Conservation (phyloP, 148 eudicot genomes). For the Rhododendron williamsianum region DNA sequence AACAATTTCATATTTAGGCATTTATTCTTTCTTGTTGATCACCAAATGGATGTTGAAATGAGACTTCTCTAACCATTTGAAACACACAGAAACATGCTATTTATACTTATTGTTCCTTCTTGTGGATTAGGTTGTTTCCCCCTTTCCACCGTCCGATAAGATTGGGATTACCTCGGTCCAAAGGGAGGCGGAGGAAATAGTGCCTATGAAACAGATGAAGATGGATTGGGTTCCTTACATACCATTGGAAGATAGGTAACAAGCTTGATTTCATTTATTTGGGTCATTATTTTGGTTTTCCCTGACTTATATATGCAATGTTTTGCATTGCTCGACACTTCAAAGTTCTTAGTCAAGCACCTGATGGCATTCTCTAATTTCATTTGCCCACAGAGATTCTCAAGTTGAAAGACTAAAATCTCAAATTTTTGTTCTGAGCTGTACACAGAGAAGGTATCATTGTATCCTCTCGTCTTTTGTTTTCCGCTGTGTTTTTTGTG, state of each 20-base stretch:
- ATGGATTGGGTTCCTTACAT: constrained; percentile 98
- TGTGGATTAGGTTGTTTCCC: constrained; percentile 68
- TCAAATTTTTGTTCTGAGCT: constrained; percentile 70
- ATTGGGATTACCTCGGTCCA: constrained; percentile 92
- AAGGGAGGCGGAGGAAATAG: constrained; percentile 86
- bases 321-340: no score
- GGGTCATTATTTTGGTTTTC: no score
- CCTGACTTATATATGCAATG: no score
- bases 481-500: no score
- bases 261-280: background rate
- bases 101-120: background rate
- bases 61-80: no score
- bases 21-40: no score
- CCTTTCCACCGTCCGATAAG: constrained; percentile 92
- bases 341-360: no score
- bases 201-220: constrained; percentile 95
- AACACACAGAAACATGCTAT: no score
- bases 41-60: no score
- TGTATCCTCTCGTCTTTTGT: no score
- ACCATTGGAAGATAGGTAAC: constrained; percentile 68
- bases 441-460: constrained; percentile 67
- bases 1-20: no score
- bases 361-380: no score
- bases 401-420: constrained; percentile 75
- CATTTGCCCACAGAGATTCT: constrained; percentile 32